Evolutionary conservation across 192 early-diverging fungal genomes (phyloP).

Genomic region (Entophlyctis luteolus): DNA sequence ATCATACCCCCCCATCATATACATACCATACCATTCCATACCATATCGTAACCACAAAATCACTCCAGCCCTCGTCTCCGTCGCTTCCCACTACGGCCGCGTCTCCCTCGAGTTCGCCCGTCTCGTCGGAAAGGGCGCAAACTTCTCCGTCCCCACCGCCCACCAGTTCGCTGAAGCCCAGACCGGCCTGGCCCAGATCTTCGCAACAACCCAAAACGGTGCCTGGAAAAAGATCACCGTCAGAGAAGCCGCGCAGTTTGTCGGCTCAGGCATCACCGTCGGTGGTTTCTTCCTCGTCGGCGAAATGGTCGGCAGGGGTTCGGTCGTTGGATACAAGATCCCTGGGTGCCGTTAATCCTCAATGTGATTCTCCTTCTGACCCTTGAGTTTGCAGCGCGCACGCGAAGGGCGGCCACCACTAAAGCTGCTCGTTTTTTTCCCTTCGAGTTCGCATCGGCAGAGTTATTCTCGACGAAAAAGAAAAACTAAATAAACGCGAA

Average conservation of each 20-base stretch:
- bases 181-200: slow-evolving; percentile 39
- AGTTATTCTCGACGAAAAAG: slow-evolving; percentile 9
- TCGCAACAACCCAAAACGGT: slow-evolving; percentile 39
- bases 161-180: slow-evolving; percentile 36
- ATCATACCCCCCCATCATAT: too few species aligned
- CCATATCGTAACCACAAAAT: too few species aligned
- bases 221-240: slow-evolving; percentile 57
- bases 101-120: slow-evolving; percentile 44
- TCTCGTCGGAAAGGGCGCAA: slow-evolving; percentile 39
- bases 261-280: slow-evolving; percentile 43
- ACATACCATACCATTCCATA: too few species aligned
- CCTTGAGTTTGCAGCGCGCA: too few species aligned
- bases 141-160: slow-evolving; percentile 28
- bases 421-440: neutral
- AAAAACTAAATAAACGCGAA: too few species aligned
- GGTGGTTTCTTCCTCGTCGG: slow-evolving; percentile 55
- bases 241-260: slow-evolving; percentile 36
- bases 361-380: neutral
- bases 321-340: slow-evolving; percentile 53
- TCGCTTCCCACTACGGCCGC: slow-evolving; percentile 43
- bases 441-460: too few species aligned
- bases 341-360: too few species aligned
- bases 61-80: slow-evolving; percentile 36
- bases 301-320: slow-evolving; percentile 53
- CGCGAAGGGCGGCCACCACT: neutral